Base-by-base conservation (phyloP, 768 basidiomycete species). In the Podaxis sp. region DNA sequence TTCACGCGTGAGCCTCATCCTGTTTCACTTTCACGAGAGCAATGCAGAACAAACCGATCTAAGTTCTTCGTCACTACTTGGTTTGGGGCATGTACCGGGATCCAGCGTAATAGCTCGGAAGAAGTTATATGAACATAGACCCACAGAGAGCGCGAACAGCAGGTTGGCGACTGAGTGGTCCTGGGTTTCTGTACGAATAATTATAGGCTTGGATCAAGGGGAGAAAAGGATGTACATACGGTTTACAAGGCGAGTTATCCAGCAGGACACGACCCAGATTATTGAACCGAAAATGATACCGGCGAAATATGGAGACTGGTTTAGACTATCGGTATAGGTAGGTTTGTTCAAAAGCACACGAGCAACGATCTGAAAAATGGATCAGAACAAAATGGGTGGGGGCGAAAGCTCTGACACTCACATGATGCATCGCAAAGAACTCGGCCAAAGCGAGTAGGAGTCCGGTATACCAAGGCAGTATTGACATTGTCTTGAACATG, bases 381-480 rank as follows among this genome's bases (percentile, higher is more conserved):
- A 35, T 66, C 5, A 62, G 63, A 47, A 63, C 5, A 67, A 61
- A 4, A 57, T 48, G 36, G 56, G 14, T 37, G 32, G 42, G 44
- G 4, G n/a, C 9, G 21, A 36, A 9, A 13, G 21, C 13, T 3
- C 3, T n/a, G 38, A 55, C n/a, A 79, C 89, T 63, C 71, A 95
- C 92, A 68, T 97, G 90, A 68, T 98, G 96, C 90, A 96, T 91
- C 50, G 84, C 90, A 66, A 93, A 96, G 74, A 94, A 93, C 68
- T 93, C 87, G 0, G 90, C 93, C 69, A 88, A 77, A 0, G 91
- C 90, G 51, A 98, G 82, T 32, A 95, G 79, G 23, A 93, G 73
- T 14, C 90, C 92, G 2, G 90, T 90, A 72, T 95, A 98, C 88
- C 93, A 94, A 44, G 95, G 93, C 10, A 95, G 78, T 57, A 90